Percentiles rank a stretch among this genome's conserved stretches.
phyloP scores from a whole-genome alignment of 2,329 filamentous ascomycete species.

The Fusarium subglutinans region DNA sequence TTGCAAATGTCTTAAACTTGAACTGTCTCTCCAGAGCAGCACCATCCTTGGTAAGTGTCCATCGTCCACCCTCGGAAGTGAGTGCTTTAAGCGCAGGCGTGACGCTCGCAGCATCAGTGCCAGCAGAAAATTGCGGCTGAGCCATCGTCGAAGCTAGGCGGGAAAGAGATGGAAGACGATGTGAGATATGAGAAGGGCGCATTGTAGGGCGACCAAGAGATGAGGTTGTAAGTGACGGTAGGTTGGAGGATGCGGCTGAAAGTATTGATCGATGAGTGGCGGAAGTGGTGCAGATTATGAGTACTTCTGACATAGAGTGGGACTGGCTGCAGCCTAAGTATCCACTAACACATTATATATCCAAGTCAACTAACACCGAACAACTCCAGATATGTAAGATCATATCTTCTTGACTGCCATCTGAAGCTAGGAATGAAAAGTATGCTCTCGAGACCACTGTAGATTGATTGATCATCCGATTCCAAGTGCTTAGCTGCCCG shows the following conservation, averaged over 20 bases:
- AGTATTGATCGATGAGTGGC: constrained; percentile 20
- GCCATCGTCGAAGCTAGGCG: constrained; percentile 38
- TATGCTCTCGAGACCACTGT: no score
- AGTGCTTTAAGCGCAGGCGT: constrained; percentile 51
- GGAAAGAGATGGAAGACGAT: constrained; percentile 14
- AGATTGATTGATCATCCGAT: neutral
- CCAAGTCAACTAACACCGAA: neutral
- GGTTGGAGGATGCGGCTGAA: constrained; percentile 7
- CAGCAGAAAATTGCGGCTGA: constrained; percentile 55
- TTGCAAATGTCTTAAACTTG: constrained; percentile 72
- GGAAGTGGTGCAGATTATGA: constrained; percentile 15
- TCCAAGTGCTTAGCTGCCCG: neutral
- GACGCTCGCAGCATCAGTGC: constrained; percentile 54
- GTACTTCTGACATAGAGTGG: neutral
- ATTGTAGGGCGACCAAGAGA: constrained; percentile 12
- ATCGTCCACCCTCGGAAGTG: constrained; percentile 53
- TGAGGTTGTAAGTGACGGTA: constrained; percentile 1
- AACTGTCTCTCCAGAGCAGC: constrained; percentile 68
- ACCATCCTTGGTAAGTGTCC: constrained; percentile 61
- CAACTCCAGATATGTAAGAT: neutral
- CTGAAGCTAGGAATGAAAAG: neutral
- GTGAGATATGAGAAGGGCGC: constrained; percentile 10
- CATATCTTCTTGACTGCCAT: neutral
- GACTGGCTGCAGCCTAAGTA: neutral
- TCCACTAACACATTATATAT: neutral